Evolutionary conservation across 805 yeast genomes (phyloP), one percentile per base, ranked within the genome.

Genomic region (Zygosaccharomyces siamensis): DNA sequence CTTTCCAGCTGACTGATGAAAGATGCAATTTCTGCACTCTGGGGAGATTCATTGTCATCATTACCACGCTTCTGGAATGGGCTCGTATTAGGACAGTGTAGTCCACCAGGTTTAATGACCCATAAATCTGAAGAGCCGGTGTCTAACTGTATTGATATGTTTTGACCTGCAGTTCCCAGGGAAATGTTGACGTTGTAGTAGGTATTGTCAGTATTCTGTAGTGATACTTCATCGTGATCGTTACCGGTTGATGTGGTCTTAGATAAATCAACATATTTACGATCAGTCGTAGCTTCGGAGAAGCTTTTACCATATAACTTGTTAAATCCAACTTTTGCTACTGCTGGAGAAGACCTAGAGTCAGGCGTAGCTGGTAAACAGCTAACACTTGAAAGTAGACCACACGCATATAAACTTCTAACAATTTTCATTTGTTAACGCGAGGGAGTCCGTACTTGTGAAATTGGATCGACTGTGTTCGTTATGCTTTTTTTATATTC

Each of bases 61-160:
- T 18, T 20, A 16, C 16, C 21, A 8, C 37, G 37, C 37, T 33
- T 33, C 21, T 33, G 20, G 28, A 26, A 26, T 26, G 11, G 11
- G 28, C 11, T 26, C 37, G 20, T 33, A n/a, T 33, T 5, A 2
- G 58, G 32, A 58, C 81, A 77, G 48, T 71, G 75, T 2, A 82
- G 75, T 56, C 79, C 80, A 35, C 68, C 58, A 1, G 75, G 61
- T 26, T 73, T 69, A 51, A 77, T 72, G 16, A 84, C 78, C 63
- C 63, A 83, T 8, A 84, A 63, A 61, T 83, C 89, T 0, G 84
- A 74, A 0, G 87, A 81, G 1, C 89, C 89, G 0, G 88, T 83
- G 57, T 83, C 89, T 8, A 83, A 60, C 36, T 80, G 64, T 5
- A 82, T 79, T 5, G 66, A 68, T 4, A 82, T 70, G 16, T 64